These are phyloP conservation scores for Pyrenochaeta sp. DNA, from an alignment of 2,329 filamentous ascomycete genomes.

Conservation along the genomic window DNA sequence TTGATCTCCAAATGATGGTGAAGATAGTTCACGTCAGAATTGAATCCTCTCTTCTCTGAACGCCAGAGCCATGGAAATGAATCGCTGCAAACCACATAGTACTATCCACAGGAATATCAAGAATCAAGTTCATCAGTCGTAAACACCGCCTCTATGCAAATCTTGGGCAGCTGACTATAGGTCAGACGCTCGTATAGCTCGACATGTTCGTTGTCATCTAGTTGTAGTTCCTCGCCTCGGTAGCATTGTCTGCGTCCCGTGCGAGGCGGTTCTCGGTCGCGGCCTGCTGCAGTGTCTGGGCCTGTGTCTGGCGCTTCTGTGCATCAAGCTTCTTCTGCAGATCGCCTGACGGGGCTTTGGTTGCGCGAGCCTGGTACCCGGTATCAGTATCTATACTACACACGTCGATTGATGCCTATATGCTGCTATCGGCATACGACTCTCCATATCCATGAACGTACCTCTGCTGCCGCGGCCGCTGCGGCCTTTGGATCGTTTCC, in stretches of 20 bases:
- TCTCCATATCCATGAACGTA: slow-evolving; percentile 59
- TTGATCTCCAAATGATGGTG: no score
- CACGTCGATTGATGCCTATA: background rate
- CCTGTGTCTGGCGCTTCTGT: slow-evolving; percentile 77
- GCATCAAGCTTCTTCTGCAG: slow-evolving; percentile 69
- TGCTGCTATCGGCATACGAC: background rate
- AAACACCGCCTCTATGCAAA: no score
- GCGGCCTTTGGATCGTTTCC: slow-evolving; percentile 70
- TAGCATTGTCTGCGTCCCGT: slow-evolving; percentile 72
- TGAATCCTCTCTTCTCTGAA: no score
- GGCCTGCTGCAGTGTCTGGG: slow-evolving; percentile 70
- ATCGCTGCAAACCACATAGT: no score
- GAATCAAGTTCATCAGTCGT: no score
- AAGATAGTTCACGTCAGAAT: no score
- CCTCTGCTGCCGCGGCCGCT: slow-evolving; percentile 85
- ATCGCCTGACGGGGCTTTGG: slow-evolving; percentile 62
- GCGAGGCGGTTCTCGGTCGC: slow-evolving; percentile 71
- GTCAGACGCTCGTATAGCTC: no score
- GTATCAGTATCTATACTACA: slow-evolving; percentile 15
- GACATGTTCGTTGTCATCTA: no score
- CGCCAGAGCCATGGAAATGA: no score
- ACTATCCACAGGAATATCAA: no score
- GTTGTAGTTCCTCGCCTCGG: slow-evolving; percentile 65
- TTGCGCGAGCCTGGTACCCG: slow-evolving; percentile 68
- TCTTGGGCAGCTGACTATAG: no score